Percentiles rank a stretch among this genome's conserved stretches.
phyloP scores from a whole-genome alignment of 1,284 basidiomycete genomes.

The Cryptococcus wingfieldii region DNA sequence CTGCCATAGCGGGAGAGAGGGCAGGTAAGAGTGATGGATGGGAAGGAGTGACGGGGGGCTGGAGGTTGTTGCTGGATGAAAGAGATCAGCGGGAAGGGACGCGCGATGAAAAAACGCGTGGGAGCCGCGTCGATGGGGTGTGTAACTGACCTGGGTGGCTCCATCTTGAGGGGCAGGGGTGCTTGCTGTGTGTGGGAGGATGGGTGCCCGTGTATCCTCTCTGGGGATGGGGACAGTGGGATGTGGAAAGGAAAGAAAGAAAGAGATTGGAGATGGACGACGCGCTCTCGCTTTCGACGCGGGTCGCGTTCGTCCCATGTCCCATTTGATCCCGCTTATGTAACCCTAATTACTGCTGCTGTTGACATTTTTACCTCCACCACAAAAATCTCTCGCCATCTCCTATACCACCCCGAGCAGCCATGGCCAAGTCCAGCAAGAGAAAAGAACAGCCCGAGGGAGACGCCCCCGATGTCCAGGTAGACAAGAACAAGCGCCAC shows the following conservation, averaged over 20 bases:
- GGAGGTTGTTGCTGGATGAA: neutral
- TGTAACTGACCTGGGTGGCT: neutral
- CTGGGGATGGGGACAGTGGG: neutral
- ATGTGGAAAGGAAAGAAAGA: neutral
- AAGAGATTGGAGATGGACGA: too few relatives aligned
- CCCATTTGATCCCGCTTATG: neutral
- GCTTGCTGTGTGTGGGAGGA: neutral
- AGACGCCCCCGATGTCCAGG: constrained; percentile 18
- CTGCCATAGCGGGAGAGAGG: constrained; percentile 20
- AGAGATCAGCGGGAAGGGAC: neutral
- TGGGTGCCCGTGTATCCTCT: neutral
- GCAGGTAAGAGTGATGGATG: constrained; percentile 28
- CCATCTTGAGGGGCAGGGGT: neutral
- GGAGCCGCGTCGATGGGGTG: neutral
- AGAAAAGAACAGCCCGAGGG: constrained; percentile 20
- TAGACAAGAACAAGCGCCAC: constrained; percentile 74
- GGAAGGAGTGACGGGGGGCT: constrained; percentile 27
- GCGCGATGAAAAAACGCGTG: neutral
- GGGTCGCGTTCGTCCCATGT: neutral
- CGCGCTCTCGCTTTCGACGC: neutral
- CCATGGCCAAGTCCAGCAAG: constrained; percentile 21
- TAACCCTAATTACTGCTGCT: neutral
- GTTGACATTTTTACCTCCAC: neutral
- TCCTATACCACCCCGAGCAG: neutral
- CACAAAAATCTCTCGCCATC: neutral